Base-by-base conservation (phyloP, 805 yeast genomes). In the Lachancea dasiensis region DNA sequence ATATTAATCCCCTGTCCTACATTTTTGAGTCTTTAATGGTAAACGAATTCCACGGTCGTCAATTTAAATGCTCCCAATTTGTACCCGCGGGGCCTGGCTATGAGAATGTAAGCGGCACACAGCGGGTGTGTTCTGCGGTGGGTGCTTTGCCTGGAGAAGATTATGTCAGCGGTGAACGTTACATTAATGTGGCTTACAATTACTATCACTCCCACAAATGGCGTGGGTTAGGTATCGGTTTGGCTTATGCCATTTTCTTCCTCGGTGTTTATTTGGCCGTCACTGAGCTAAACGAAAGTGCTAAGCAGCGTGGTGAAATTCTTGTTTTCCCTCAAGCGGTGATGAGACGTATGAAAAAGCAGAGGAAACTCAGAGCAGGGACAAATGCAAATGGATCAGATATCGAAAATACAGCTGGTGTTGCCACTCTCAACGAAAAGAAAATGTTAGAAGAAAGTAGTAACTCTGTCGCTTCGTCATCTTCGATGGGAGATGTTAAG, bases 251-350 rank as follows among this genome's bases (percentile, higher is more conserved):
- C 17, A 40, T 79, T 30, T 68, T 76, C 57, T 78, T 81, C 60
- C 65, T 79, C 38, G 51, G 46, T 36, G 64, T 73, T 8, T 80
- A 81, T 55, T 56, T 82, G 42, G 24, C 63, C 3, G 63, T 76
- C 41, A 69, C 76, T 37, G 89, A 82, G 54, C 61, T 51, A 45
- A 75, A 76, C 49, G 72, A 70, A 52, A 77, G 80, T 54, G 75
- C 83, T 3, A 68, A 70, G 65, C 83, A 77, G 58, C 76, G 76
- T 60, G 89, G 89, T 67, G 89, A 81, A 58, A 68, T 81, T 22
- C 61, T 79, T 44, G 67, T 81, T 18, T 81, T 76, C 66, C 77
- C 73, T 51, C 60, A 61, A 31, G 60, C 71, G 2, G 64, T 74
- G 36, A 61, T 77, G 54, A 65, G 56, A 34, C 69, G 69, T 45